Evolutionary conservation across 108 stramenopile species (phyloP), one percentile per base, ranked within the genome.

Genomic region (Pseudonitzschia multistriata): DNA sequence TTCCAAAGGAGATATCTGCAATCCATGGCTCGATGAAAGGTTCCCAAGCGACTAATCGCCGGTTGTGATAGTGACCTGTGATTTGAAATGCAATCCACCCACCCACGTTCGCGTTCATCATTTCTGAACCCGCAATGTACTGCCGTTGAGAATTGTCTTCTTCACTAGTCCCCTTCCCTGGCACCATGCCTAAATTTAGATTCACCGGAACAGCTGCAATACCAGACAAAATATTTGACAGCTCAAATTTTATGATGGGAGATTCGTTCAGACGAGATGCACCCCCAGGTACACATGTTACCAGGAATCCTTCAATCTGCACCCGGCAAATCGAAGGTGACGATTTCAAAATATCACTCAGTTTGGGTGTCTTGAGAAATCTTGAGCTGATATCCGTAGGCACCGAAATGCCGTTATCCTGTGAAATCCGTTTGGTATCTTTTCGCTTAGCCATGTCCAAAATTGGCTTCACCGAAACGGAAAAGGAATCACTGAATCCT

Each of bases 11-110:
- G 19, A 77, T 54, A 11, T 79, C 55, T 11, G 68, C 81, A 37
- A 52, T 71, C 92, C 92, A 93, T n/a, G 80, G 80, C 61, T 93
- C 92, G 19, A 93, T 55, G 52, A 93, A 72, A 10, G 92, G 92
- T 67, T 93, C 92, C 89, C 89, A 93, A 19, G 79, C 79, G 35
- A 88, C 86, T 5, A 93, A 73, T 5, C 85, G 68, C 1, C 83
- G 70, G 42, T 93, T 93, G 74, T 87, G 86, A 79, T 87, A 90
- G 50, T 81, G 74, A n/a, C 83, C 87, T 11, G 73, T 70, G 17
- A 88, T 31, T 45, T 85, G 57, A 69, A 63, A 80, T 14, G 61
- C 67, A 11, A 82, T 28, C 81, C 85, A 86, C n/a, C 73, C 71
- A 15, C 61, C 76, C 48, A 80, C 61, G 29, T 66, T 67, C 10